A percentile compares a stretch with the other conserved stretches of the same genome.
These are phyloP conservation scores for Metschnikowia gelsemii DNA, from an alignment of 805 yeast genomes.

Conservation along the genomic window DNA sequence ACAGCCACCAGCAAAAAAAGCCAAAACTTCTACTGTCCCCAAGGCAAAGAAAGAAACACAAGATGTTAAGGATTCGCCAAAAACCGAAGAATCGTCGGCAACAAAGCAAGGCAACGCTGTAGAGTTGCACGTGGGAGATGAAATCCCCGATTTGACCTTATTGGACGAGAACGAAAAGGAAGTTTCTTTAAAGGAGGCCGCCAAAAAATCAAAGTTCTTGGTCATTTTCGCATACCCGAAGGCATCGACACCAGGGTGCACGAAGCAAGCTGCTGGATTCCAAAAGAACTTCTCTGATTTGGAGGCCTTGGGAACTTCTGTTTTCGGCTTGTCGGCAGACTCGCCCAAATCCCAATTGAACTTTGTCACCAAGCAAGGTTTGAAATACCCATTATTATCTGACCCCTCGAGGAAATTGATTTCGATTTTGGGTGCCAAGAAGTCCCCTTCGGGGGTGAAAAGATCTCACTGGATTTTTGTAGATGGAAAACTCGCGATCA, in stretches of 20 bases:
- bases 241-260: constrained; percentile 96
- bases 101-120: neutral
- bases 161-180: constrained; percentile 68
- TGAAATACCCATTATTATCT: constrained; percentile 71
- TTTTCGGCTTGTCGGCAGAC: constrained; percentile 85
- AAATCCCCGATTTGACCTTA: constrained; percentile 62
- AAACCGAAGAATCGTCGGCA: constrained; percentile 1
- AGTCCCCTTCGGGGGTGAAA: constrained; percentile 69
- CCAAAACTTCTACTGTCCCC: constrained; percentile 8
- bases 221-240: constrained; percentile 73
- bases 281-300: constrained; percentile 61
- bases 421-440: constrained; percentile 78
- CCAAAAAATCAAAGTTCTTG: constrained; percentile 33
- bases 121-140: constrained; percentile 55
- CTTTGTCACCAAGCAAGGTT: constrained; percentile 68
- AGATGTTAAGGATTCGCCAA: constrained; percentile 1
- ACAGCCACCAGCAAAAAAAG: constrained; percentile 16
- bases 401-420: constrained; percentile 75
- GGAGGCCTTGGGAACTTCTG: constrained; percentile 49
- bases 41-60: constrained; percentile 2
- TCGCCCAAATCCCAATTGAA: constrained; percentile 72
- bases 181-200: constrained; percentile 33
- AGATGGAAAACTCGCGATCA: constrained; percentile 64
- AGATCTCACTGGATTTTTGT: constrained; percentile 92
- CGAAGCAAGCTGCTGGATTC: constrained; percentile 90